Evolutionary conservation across 164 flowering plant genomes (phyloP).

Genomic region (Buxus sempervirens): DNA sequence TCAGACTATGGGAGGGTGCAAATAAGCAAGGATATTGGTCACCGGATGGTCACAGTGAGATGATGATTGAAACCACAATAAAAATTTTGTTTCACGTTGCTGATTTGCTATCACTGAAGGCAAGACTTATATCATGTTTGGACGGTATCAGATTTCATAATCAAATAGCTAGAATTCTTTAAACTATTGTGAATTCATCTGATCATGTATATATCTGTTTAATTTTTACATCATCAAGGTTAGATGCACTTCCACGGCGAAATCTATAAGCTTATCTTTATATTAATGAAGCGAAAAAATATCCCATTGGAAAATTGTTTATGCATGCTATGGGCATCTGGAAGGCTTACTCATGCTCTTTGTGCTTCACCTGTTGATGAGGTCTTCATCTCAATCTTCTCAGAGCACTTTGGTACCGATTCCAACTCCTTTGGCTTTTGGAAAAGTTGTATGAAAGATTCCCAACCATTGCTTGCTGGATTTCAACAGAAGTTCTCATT

Average conservation of each 20-base stretch:
- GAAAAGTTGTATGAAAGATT: conserved; percentile 50
- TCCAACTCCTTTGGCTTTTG: conserved; percentile 48
- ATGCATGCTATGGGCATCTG: conserved; percentile 59
- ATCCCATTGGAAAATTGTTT: conserved; percentile 41
- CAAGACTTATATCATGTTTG: conserved; percentile 16
- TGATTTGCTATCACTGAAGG: conserved; percentile 84
- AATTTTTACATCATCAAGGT: conserved; percentile 47
- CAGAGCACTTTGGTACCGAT: conserved; percentile 47
- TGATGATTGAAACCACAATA: conserved; percentile 37
- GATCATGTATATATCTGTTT: background rate
- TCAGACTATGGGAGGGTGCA: conserved; percentile 49
- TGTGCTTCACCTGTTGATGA: conserved; percentile 68
- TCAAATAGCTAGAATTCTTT: background rate
- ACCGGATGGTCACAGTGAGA: conserved; percentile 23
- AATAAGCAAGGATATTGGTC: conserved; percentile 22
- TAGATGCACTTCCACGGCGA: conserved; percentile 38
- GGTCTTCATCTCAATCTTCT: conserved; percentile 37
- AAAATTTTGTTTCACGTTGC: conserved; percentile 48
- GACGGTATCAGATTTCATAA: background rate
- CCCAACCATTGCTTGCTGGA: conserved; percentile 41
- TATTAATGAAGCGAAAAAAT: conserved; percentile 46
- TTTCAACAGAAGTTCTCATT: conserved; percentile 53
- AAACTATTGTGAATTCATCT: conserved; percentile 1
- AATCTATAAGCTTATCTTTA: conserved; percentile 50
- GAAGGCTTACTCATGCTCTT: conserved; percentile 78